Conservation (phyloP, 306 rosid genomes). For the Cicer arietinum region DNA sequence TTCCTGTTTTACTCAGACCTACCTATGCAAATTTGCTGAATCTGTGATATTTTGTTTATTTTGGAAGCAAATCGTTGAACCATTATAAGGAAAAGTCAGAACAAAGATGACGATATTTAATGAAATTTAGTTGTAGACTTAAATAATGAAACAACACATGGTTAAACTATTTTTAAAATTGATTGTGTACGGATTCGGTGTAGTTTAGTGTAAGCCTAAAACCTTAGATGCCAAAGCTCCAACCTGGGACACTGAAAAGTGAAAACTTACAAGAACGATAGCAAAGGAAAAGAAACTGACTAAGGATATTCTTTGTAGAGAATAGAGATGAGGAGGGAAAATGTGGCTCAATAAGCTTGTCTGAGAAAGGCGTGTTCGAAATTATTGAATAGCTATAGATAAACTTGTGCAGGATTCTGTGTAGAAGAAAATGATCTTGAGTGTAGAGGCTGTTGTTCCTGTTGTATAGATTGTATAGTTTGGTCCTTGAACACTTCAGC, state of each 20-base stretch:
- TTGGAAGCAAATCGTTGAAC: conserved; percentile 10
- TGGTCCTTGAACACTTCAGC: conserved; percentile 5
- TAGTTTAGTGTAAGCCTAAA: conserved; percentile 22
- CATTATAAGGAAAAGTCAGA: conserved; percentile 2
- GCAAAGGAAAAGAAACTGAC: conserved; percentile 12
- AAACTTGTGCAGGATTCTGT: not conserved
- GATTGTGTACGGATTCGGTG: conserved; percentile 20
- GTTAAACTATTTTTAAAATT: conserved; percentile 19
- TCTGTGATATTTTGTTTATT: conserved; percentile 24
- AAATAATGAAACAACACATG: conserved; percentile 13
- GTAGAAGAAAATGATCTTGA: conserved; percentile 27
- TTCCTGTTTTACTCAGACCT: conserved; percentile 20
- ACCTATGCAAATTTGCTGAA: conserved; percentile 25
- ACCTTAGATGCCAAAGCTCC: conserved; percentile 23
- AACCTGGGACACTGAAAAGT: conserved; percentile 10
- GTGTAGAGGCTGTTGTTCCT: conserved; percentile 21
- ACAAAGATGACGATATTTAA: conserved; percentile 27
- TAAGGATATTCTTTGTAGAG: conserved; percentile 1
- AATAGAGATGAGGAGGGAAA: conserved; percentile 7
- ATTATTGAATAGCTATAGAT: conserved; percentile 18
- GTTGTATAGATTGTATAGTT: conserved; percentile 2
- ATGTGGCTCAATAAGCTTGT: conserved; percentile 8
- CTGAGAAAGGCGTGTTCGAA: conserved; percentile 13
- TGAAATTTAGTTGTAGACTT: conserved; percentile 18
- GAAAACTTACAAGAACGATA: not conserved